Percentiles rank a stretch among this genome's conserved stretches.
These are phyloP conservation scores for Fonsecaea pugnacius DNA, from an alignment of 2,329 filamentous ascomycete species.

Conservation along the genomic window DNA sequence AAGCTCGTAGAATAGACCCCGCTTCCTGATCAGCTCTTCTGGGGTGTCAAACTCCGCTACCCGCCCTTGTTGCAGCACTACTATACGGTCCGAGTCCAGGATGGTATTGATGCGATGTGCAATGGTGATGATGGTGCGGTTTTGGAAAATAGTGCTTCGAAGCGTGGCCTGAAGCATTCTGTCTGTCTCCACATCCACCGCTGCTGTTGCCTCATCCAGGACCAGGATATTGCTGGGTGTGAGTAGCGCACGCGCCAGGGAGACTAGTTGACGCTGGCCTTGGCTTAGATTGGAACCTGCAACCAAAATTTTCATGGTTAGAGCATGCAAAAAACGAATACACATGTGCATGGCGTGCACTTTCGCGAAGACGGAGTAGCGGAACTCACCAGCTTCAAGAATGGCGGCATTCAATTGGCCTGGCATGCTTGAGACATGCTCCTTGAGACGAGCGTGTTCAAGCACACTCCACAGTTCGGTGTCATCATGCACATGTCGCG, in stretches of 20 bases:
- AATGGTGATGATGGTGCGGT: constrained; percentile 97
- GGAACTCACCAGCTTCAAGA: constrained; percentile 84
- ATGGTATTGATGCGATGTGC: constrained; percentile 99
- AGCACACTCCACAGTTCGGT: constrained; percentile 96
- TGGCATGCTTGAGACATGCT: constrained; percentile 83
- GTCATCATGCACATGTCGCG: constrained; percentile 92
- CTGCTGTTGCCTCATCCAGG: constrained; percentile 90
- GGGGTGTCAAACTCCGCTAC: constrained; percentile 94
- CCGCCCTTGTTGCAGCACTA: constrained; percentile 87
- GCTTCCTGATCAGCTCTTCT: constrained; percentile 71
- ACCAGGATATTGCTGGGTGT: constrained; percentile 97
- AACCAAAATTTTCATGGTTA: constrained; percentile 21
- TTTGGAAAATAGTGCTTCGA: constrained; percentile 72
- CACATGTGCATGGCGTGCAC: not conserved
- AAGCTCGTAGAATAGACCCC: constrained; percentile 83
- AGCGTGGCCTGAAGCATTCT: constrained; percentile 67
- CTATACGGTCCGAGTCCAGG: constrained; percentile 81
- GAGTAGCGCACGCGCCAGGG: constrained; percentile 87
- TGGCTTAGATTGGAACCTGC: constrained; percentile 91
- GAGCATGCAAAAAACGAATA: constrained; percentile 21
- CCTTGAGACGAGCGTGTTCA: constrained; percentile 90
- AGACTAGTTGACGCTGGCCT: constrained; percentile 92
- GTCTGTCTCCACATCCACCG: constrained; percentile 72
- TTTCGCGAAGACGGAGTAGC: constrained; percentile 12
- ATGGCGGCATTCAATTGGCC: constrained; percentile 88